Percentiles rank a stretch among this genome's conserved stretches.
phyloP scores from a whole-genome alignment of 352 stramenopile genomes.

The Globisporangium canariense region DNA sequence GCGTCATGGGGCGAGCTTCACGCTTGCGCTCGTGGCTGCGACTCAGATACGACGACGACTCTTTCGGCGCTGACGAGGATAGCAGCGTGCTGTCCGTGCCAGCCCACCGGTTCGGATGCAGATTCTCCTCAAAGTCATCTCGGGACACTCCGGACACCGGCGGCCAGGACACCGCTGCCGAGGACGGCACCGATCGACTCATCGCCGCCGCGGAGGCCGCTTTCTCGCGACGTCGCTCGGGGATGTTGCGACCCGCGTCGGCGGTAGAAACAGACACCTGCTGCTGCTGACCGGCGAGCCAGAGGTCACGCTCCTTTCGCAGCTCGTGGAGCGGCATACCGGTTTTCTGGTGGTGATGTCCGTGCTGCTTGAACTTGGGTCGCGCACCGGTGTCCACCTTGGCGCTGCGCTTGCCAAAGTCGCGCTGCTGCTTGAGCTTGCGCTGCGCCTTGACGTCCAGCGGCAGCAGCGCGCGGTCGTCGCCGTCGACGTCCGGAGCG shows the following conservation, averaged over 20 bases:
- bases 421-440: conserved; percentile 69
- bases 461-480: conserved; percentile 1
- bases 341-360: conserved; percentile 21
- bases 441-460: conserved; percentile 51
- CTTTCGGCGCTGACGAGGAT: conserved; percentile 33
- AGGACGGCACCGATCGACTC: conserved; percentile 43
- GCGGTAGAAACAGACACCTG: conserved; percentile 15
- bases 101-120: conserved; percentile 26
- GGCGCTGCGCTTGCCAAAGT: conserved; percentile 34
- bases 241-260: conserved; percentile 32
- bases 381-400: background rate
- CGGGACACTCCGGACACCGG: conserved; percentile 19
- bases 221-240: conserved; percentile 24
- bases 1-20: conserved; percentile 59
- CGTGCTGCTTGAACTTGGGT: conserved; percentile 38
- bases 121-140: conserved; percentile 31
- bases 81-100: conserved; percentile 6
- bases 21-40: conserved; percentile 34
- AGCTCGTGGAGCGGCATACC: conserved; percentile 28
- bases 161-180: conserved; percentile 48
- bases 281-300: conserved; percentile 21
- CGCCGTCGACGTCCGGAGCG: background rate
- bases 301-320: conserved; percentile 38
- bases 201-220: conserved; percentile 15
- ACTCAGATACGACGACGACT: conserved; percentile 15